These are phyloP conservation scores for Carex sylvatica DNA, from an alignment of 202 grass and related monocot genomes.

Conservation along the genomic window DNA sequence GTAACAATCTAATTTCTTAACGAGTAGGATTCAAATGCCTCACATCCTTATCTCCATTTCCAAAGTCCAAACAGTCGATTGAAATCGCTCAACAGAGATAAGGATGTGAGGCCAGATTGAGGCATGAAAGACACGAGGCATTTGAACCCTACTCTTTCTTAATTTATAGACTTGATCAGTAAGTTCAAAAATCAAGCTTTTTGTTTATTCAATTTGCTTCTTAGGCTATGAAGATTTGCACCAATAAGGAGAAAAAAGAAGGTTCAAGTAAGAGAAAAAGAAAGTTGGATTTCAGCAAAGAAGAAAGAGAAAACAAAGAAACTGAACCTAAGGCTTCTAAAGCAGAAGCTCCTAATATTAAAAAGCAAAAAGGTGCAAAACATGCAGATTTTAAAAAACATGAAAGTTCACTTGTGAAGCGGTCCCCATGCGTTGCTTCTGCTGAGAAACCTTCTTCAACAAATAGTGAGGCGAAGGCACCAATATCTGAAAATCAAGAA, in stretches of 20 bases:
- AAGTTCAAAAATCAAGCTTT: conserved; percentile 19
- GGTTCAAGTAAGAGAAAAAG: conserved; percentile 22
- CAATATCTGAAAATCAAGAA: conserved; percentile 33
- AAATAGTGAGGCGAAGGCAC: conserved; percentile 11
- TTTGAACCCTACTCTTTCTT: background rate
- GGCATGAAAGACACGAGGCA: too few species aligned
- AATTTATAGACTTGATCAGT: background rate
- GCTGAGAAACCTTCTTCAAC: background rate
- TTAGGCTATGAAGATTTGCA: background rate
- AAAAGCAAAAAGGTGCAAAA: conserved; percentile 23
- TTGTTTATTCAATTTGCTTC: conserved; percentile 27
- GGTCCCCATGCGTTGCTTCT: background rate
- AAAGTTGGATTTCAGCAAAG: conserved; percentile 28
- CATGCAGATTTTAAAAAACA: background rate
- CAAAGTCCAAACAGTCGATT: too few species aligned
- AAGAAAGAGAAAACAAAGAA: conserved; percentile 17
- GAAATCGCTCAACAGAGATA: too few species aligned
- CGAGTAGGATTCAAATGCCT: too few species aligned
- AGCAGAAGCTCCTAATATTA: conserved; percentile 29
- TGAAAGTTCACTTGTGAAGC: background rate
- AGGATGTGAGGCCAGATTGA: too few species aligned
- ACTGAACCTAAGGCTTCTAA: conserved; percentile 20
- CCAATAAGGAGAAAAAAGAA: conserved; percentile 9
- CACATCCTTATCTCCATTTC: too few species aligned
- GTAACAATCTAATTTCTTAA: background rate